Percentiles rank a stretch among this genome's conserved stretches.
Evolutionary conservation across 371 early-diverging fungal species (phyloP).

Genomic region (Lichtheimia corymbifera): DNA sequence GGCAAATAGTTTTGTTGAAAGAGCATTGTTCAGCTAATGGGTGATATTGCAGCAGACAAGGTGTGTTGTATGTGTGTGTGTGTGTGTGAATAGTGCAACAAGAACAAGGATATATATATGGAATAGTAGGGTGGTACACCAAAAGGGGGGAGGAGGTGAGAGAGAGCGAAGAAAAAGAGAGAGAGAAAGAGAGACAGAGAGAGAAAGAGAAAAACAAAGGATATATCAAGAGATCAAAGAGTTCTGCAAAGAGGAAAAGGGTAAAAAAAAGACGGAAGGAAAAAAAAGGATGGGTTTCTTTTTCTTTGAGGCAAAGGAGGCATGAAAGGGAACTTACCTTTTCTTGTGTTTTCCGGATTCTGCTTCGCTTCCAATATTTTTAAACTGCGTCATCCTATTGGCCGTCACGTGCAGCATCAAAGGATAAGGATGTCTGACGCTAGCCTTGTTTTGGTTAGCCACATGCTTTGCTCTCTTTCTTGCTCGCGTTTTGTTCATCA

Average conservation of each 20-base stretch:
- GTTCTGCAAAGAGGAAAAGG: not conserved
- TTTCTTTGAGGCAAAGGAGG: conserved; percentile 5
- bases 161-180: conserved; percentile 1
- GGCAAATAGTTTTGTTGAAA: conserved; percentile 26
- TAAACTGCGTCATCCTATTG: conserved; percentile 8
- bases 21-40: conserved; percentile 13
- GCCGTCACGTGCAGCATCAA: conserved; percentile 4
- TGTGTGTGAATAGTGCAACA: not conserved
- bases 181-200: conserved; percentile 3
- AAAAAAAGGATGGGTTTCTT: conserved; percentile 12
- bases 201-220: not conserved
- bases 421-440: not conserved
- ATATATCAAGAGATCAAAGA: too few relatives aligned
- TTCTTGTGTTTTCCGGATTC: conserved; percentile 7
- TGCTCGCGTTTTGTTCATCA: too few relatives aligned
- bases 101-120: not conserved
- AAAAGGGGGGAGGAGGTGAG: not conserved
- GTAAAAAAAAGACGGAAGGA: not conserved
- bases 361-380: not conserved
- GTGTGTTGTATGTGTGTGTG: conserved; percentile 4
- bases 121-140: conserved; percentile 2
- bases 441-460: not conserved
- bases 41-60: too few relatives aligned
- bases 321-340: conserved; percentile 8
- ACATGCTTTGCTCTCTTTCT: too few relatives aligned